Conservation (phyloP, 2,329 filamentous ascomycete species). For the Trichoderma lentiforme region DNA sequence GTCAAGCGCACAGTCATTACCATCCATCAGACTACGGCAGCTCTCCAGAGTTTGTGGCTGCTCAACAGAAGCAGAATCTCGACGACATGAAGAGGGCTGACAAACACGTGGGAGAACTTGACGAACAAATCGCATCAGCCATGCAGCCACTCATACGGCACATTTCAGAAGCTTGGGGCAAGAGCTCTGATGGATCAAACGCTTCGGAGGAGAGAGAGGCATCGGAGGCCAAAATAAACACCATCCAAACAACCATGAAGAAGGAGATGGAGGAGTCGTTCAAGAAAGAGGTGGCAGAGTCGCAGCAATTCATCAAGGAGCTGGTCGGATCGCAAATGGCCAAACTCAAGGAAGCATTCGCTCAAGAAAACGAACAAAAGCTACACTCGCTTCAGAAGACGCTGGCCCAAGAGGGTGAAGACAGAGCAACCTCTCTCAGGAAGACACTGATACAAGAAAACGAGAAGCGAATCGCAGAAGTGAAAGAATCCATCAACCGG, state of each 20-base stretch:
- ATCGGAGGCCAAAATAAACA: background rate
- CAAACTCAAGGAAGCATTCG: background rate
- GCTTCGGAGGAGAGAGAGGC: background rate
- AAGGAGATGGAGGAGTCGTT: background rate
- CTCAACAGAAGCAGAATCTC: constrained; percentile 19
- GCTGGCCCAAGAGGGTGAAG: background rate
- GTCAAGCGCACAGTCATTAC: constrained; percentile 20
- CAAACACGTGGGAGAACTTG: constrained; percentile 10
- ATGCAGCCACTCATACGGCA: background rate
- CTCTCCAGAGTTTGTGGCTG: constrained; percentile 21
- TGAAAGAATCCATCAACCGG: background rate
- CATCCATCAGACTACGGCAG: constrained; percentile 26
- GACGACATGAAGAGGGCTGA: constrained; percentile 17
- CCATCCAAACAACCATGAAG: background rate
- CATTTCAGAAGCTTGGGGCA: background rate
- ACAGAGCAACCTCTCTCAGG: background rate
- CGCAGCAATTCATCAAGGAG: background rate
- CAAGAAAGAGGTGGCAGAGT: background rate
- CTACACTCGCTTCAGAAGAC: background rate
- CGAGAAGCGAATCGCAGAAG: background rate
- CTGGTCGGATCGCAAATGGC: background rate
- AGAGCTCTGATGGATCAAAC: background rate
- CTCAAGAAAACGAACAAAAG: background rate
- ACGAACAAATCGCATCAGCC: constrained; percentile 14
- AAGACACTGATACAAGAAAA: background rate